Conservation (phyloP, 495 filamentous ascomycete genomes). For the Peziza echinospora region DNA sequence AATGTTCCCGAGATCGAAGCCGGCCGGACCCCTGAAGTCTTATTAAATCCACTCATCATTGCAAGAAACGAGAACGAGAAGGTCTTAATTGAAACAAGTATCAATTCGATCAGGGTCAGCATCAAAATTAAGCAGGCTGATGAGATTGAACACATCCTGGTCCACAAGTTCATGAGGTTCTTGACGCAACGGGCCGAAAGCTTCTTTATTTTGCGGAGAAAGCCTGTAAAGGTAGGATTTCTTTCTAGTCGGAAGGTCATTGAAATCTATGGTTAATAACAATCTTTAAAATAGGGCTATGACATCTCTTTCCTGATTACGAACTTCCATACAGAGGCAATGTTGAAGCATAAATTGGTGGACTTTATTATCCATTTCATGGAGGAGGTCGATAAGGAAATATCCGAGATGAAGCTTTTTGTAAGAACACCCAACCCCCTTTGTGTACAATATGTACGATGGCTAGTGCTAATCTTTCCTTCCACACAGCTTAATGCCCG, state of each 20-base stretch:
- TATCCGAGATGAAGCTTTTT: slow-evolving; percentile 99
- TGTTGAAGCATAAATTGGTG: slow-evolving; percentile 95
- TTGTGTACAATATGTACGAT: too few relatives aligned
- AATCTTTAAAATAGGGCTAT: slow-evolving; percentile 47
- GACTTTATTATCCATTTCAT: slow-evolving; percentile 98
- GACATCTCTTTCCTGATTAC: slow-evolving; percentile 98
- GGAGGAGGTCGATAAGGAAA: slow-evolving; percentile 99
- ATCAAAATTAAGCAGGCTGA: slow-evolving; percentile 99
- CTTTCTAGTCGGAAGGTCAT: not conserved
- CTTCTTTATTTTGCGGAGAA: slow-evolving; percentile 88
- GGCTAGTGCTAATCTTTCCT: slow-evolving; percentile 8
- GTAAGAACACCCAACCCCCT: slow-evolving; percentile 40
- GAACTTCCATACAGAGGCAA: slow-evolving; percentile 91
- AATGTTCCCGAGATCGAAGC: slow-evolving; percentile 98
- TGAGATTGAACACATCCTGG: slow-evolving; percentile 91
- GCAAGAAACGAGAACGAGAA: slow-evolving; percentile 88
- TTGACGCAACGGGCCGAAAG: slow-evolving; percentile 88
- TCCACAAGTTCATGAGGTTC: slow-evolving; percentile 96
- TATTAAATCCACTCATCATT: slow-evolving; percentile 76
- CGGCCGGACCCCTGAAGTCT: slow-evolving; percentile 69
- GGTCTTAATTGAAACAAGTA: slow-evolving; percentile 78
- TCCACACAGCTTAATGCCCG: slow-evolving; percentile 82
- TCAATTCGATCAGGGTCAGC: slow-evolving; percentile 87
- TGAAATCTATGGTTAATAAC: not conserved
- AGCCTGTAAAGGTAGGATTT: slow-evolving; percentile 62